Evolutionary conservation across 768 basidiomycete species (phyloP).

Genomic region (Leccinum truebloodii): DNA sequence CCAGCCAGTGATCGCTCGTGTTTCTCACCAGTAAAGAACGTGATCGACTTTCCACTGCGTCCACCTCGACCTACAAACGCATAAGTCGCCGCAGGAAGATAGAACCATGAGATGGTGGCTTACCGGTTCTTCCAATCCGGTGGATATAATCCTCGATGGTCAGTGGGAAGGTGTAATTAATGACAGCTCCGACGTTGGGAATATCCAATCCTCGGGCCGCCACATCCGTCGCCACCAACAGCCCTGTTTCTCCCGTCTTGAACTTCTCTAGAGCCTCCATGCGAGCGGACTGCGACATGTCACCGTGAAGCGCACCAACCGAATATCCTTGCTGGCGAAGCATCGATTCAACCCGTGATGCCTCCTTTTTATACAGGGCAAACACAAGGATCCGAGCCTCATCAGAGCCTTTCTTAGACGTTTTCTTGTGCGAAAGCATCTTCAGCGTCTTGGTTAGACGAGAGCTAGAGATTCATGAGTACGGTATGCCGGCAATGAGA

Average conservation of each 20-base stretch:
- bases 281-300: conserved; percentile 83
- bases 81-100: conserved; percentile 3
- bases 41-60: conserved; percentile 86
- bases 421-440: conserved; percentile 60
- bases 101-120: conserved; percentile 5
- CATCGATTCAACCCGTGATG: conserved; percentile 82
- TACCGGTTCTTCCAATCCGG: conserved; percentile 87
- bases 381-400: conserved; percentile 86
- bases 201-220: conserved; percentile 97
- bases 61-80: conserved; percentile 77
- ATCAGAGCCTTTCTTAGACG: conserved; percentile 43
- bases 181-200: conserved; percentile 89
- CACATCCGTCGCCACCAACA: conserved; percentile 96
- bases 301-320: conserved; percentile 86
- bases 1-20: conserved; percentile 89
- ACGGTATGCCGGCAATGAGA: not conserved
- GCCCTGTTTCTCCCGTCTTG: conserved; percentile 72
- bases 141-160: conserved; percentile 94
- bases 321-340: conserved; percentile 73
- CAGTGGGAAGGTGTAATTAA: conserved; percentile 98
- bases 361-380: conserved; percentile 97
- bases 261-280: conserved; percentile 87
- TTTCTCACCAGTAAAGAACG: conserved; percentile 93
- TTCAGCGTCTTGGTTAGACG: conserved; percentile 61
- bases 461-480: conserved; percentile 39